Percentiles rank a stretch among this genome's conserved stretches.
These are phyloP conservation scores for Halophytophthora batemanensis DNA, from an alignment of 352 stramenopile genomes.

Conservation along the genomic window DNA sequence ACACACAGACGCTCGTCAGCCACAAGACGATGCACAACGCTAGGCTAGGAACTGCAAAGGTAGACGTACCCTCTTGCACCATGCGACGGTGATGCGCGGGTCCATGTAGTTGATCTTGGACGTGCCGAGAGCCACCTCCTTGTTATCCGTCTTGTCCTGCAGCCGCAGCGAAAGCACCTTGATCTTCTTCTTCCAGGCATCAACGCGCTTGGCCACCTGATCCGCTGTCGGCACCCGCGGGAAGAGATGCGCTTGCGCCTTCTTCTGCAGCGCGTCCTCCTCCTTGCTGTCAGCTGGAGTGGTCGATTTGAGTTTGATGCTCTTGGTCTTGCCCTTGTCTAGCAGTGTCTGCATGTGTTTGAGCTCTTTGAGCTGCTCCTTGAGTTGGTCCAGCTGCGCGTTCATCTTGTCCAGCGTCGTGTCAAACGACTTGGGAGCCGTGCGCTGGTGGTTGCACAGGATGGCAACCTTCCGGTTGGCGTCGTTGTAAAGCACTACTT, in stretches of 20 bases:
- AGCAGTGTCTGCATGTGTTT: constrained; percentile 90
- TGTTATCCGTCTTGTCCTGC: constrained; percentile 99
- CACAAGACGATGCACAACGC: not conserved
- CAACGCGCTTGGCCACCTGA: constrained; percentile 94
- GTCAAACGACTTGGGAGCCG: constrained; percentile 97
- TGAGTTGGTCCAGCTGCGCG: constrained; percentile 90
- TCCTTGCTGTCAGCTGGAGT: constrained; percentile 76
- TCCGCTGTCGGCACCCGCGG: constrained; percentile 87
- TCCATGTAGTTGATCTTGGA: constrained; percentile 99
- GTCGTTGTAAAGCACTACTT: constrained; percentile 99
- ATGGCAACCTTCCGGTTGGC: constrained; percentile 99
- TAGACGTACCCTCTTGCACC: constrained; percentile 97
- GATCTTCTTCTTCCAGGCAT: constrained; percentile 95
- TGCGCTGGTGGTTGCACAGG: constrained; percentile 99
- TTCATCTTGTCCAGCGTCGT: constrained; percentile 93
- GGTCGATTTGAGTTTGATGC: constrained; percentile 89
- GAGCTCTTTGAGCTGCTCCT: constrained; percentile 94
- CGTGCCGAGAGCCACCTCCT: constrained; percentile 97
- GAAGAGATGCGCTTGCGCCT: constrained; percentile 94
- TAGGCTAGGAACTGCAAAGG: constrained; percentile 61
- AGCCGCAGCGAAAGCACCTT: constrained; percentile 88
- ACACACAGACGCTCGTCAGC: constrained; percentile 7
- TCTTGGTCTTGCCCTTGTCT: constrained; percentile 85
- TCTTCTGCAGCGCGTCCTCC: constrained; percentile 85
- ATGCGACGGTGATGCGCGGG: constrained; percentile 98